Evolutionary conservation across 768 basidiomycete genomes (phyloP), one percentile per base, ranked within the genome.

Genomic region (Termitomyces eurrhizus): DNA sequence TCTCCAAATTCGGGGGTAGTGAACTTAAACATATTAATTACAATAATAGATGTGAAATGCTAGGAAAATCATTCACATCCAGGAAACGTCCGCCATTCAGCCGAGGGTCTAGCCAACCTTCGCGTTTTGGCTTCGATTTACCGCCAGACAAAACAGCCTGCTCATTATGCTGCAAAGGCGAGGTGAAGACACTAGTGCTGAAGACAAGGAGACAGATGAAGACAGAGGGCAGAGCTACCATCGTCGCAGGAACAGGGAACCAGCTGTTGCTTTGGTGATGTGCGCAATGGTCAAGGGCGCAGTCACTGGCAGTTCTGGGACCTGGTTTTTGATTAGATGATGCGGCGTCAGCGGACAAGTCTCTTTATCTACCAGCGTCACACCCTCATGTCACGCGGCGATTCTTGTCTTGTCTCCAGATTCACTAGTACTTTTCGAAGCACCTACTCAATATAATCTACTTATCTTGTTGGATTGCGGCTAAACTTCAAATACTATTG

Each of bases 41-140:
- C 45, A 60, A 49, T 12, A 21, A 48, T 39, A 12, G n/a, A 58
- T 18, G 8, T 12, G 49, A 44, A 26, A 36, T 29, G 37, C 41
- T 52, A 42, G 24, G 33, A n/a, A 16, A 37, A 8, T 14, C 21
- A 41, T 86, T 69, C 66, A 93, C 92, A 69, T 95, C 92, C 45
- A 94, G 74, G 61, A 92, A 78, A 26, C 80, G 80, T 4, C 92
- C 92, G 18, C 92, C 92, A 55, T 83, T 80, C 29, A 81, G 61
- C 48, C 92, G 80, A 21, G 93, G 93, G 72, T 95, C 92, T 52
- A 76, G 69, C 81, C 81, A 84, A 35, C 78, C 81, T n/a, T 41
- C 41, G 21, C 56, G 37, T n/a, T 46, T 50, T 24, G 53, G 29
- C 6, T 52, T 45, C 8, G 5, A 16, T 24, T 52, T 16, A 33